These are phyloP conservation scores for Paecilomyces sp. DNA, from an alignment of 2,329 filamentous ascomycete species.

Conservation along the genomic window DNA sequence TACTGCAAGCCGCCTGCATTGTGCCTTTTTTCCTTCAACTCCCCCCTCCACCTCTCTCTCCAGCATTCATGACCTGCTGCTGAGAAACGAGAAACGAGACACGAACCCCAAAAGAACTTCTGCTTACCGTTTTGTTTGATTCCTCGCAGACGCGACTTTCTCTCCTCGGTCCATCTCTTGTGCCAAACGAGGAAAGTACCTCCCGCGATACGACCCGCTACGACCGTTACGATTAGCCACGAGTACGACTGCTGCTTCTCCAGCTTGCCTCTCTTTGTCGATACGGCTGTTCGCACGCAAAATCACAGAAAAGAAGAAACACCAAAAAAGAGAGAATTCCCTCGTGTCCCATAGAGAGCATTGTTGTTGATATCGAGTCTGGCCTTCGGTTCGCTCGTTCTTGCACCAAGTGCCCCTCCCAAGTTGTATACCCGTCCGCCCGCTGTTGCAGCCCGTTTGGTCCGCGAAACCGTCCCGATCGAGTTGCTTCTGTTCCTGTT, in stretches of 20 bases:
- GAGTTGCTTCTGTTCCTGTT: slow-evolving; percentile 11
- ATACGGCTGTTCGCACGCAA: slow-evolving; percentile 5
- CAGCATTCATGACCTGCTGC: not conserved
- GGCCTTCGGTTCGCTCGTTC: not conserved
- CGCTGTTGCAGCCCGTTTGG: not conserved
- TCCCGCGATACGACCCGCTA: slow-evolving; percentile 18
- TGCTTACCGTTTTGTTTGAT: not conserved
- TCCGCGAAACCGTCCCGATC: not conserved
- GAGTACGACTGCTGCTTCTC: slow-evolving; percentile 7
- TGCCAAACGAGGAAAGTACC: slow-evolving; percentile 2
- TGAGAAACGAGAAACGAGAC: not conserved
- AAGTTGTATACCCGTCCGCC: not conserved
- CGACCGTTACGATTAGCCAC: slow-evolving; percentile 22
- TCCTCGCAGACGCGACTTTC: slow-evolving; percentile 1
- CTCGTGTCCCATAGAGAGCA: not conserved
- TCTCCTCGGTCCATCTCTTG: slow-evolving; percentile 9
- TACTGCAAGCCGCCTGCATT: not conserved
- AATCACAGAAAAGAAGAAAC: not conserved
- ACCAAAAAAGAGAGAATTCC: not conserved
- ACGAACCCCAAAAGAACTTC: slow-evolving; percentile 1
- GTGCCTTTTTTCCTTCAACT: slow-evolving; percentile 8
- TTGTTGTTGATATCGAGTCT: not conserved
- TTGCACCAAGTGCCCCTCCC: not conserved
- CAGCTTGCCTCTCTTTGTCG: slow-evolving; percentile 4
- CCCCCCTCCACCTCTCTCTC: slow-evolving; percentile 27